These are phyloP conservation scores for Silene uniflora DNA, from an alignment of 148 eudicot genomes.

Conservation along the genomic window DNA sequence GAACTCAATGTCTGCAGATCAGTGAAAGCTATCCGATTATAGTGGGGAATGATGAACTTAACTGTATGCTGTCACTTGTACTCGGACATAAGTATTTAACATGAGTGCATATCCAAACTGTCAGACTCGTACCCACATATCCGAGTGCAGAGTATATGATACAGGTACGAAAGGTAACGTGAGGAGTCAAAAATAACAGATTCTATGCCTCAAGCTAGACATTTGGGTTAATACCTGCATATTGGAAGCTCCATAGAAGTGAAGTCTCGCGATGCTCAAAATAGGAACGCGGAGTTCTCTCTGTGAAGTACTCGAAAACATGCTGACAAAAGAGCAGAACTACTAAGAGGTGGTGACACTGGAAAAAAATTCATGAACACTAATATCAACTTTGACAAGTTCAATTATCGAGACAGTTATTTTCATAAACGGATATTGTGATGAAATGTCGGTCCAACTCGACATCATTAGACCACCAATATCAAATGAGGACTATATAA, in stretches of 20 bases:
- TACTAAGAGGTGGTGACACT: background rate
- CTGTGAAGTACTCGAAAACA: slow-evolving; percentile 83
- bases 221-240: slow-evolving; percentile 43
- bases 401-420: background rate
- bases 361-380: background rate
- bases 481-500: too few relatives aligned
- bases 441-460: too few relatives aligned
- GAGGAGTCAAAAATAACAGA: too few relatives aligned
- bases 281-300: slow-evolving; percentile 73
- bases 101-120: too few relatives aligned
- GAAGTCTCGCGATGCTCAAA: slow-evolving; percentile 79
- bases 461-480: too few relatives aligned
- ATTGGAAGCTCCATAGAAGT: slow-evolving; percentile 73
- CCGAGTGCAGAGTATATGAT: too few relatives aligned
- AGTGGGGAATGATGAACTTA: background rate
- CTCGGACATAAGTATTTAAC: too few relatives aligned
- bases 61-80: background rate
- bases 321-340: slow-evolving; percentile 43
- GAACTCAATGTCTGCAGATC: slow-evolving; percentile 53
- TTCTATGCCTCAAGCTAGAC: background rate
- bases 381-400: background rate
- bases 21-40: background rate
- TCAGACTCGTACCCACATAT: too few relatives aligned
- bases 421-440: too few relatives aligned
- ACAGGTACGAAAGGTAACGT: too few relatives aligned